Conservation (phyloP, 192 early-diverging fungal genomes). For the Borealophlyctis nickersoniae region DNA sequence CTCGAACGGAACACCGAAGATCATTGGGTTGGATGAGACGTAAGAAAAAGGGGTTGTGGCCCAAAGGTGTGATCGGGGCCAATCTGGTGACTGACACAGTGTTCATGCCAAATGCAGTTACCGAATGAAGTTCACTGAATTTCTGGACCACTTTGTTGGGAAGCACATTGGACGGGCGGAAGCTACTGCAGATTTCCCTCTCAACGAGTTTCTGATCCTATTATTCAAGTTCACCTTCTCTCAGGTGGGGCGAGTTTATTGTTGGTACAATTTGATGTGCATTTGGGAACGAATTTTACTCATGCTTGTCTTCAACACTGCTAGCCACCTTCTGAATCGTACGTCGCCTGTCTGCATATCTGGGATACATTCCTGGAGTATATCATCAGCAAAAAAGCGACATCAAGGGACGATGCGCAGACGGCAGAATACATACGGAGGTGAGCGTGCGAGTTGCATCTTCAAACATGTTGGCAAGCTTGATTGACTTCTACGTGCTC, state of each 20-base stretch:
- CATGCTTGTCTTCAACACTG: no score
- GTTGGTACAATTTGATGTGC: no score
- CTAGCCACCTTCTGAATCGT: not conserved
- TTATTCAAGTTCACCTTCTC: constrained; percentile 14
- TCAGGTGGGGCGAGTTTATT: no score
- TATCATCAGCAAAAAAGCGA: not conserved
- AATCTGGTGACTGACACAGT: no score
- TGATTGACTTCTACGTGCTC: no score
- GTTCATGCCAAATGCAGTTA: constrained; percentile 8
- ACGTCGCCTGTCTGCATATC: constrained; percentile 7
- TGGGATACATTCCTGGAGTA: constrained; percentile 21
- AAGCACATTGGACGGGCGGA: constrained; percentile 7
- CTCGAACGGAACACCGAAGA: not conserved
- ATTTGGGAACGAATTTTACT: no score
- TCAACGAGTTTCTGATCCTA: constrained; percentile 13
- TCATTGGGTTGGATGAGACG: constrained; percentile 14
- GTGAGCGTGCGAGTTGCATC: no score
- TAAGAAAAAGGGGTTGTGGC: no score
- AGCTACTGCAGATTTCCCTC: constrained; percentile 1
- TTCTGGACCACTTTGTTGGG: constrained; percentile 12
- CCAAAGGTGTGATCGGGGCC: no score
- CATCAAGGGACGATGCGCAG: not conserved
- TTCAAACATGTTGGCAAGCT: no score
- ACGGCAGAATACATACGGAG: no score
- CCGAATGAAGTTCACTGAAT: constrained; percentile 16